Base-by-base conservation (phyloP, 805 yeast genomes). In the Saccharomyces paradoxus region DNA sequence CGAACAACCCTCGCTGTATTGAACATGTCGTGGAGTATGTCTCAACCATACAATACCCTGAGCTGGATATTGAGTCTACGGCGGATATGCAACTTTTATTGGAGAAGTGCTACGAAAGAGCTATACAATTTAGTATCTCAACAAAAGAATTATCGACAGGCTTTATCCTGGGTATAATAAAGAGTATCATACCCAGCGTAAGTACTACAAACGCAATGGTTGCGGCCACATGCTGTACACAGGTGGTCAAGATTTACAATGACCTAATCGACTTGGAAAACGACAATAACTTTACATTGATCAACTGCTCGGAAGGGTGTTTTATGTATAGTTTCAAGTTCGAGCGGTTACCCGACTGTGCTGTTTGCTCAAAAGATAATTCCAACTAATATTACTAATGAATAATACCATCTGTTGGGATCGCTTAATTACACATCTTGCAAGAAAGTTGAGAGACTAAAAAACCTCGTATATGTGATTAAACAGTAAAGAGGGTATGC, bases 11-110 rank as follows among this genome's bases (percentile, higher is more conserved):
- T n/a, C 72, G 98, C 56, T 71, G 89, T 8, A 94, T 97, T 0
- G 97, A 91, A 62, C 98, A 92, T 69, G 90, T 97, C 63, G 84
- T 92, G 9, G 96, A 91, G 67, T 92, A 94, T 86, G 90, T 92
- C 0, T 81, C 82, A 56, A 84, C 83, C 31, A 73, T 88, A 2
- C 84, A 81, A 60, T 89, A 96, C 96, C 84, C 84, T 1, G 70
- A 74, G 4, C 27, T 26, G 8, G 90, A 90, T 65, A 78, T 84
- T 52, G 97, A 91, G 68, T 66, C 75, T 48, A 81, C 83, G 0
- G 81, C 77, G 2, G 86, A 88, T 58, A 80, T 89, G 12, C 78
- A 80, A 13, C 79, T 83, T 82, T 74, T 92, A 64, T 81, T 75
- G 60, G 68, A 77, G 8, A 63, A 74, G 24, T 82, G 96, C 1